Conservation (phyloP, 352 stramenopile genomes). For the Pythium biforme region DNA sequence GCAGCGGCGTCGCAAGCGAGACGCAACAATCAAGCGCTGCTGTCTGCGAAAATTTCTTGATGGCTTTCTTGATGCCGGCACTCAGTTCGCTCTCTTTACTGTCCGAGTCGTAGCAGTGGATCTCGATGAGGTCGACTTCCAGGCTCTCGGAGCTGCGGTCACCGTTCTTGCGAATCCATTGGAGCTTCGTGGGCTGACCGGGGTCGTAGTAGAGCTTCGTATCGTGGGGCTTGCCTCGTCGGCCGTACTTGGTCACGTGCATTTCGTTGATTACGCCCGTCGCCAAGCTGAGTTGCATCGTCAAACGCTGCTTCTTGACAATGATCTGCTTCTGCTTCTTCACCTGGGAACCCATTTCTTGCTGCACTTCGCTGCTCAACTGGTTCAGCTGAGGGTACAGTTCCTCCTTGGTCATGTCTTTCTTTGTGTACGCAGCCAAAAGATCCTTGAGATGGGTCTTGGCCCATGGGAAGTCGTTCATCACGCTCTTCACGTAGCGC, state of each 20-base stretch:
- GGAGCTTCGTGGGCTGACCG: slow-evolving; percentile 57
- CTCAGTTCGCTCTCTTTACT: slow-evolving; percentile 23
- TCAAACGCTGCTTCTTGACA: slow-evolving; percentile 61
- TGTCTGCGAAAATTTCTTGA: slow-evolving; percentile 30
- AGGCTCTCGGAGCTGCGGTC: slow-evolving; percentile 67
- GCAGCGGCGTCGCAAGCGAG: slow-evolving; percentile 46
- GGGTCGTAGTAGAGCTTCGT: slow-evolving; percentile 75
- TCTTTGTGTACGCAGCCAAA: slow-evolving; percentile 67
- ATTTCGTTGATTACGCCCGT: slow-evolving; percentile 67
- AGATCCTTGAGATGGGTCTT: slow-evolving; percentile 69
- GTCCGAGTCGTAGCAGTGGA: slow-evolving; percentile 32
- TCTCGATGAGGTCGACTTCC: slow-evolving; percentile 46
- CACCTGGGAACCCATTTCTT: slow-evolving; percentile 41
- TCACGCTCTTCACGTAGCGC: slow-evolving; percentile 80
- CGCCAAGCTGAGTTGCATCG: slow-evolving; percentile 57
- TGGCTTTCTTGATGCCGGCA: slow-evolving; percentile 48
- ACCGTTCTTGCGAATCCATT: slow-evolving; percentile 77
- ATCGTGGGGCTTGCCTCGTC: slow-evolving; percentile 64
- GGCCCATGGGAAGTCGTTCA: slow-evolving; percentile 82
- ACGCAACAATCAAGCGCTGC: slow-evolving; percentile 44
- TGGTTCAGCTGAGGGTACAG: slow-evolving; percentile 75
- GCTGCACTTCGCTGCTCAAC: slow-evolving; percentile 66
- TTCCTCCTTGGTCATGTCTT: slow-evolving; percentile 71
- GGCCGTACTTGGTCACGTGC: slow-evolving; percentile 65
- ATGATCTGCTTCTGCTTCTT: slow-evolving; percentile 49